A percentile compares a stretch with the other conserved stretches of the same genome.
Evolutionary conservation across 352 stramenopile species (phyloP).

Genomic region (Phytophthora multivora): DNA sequence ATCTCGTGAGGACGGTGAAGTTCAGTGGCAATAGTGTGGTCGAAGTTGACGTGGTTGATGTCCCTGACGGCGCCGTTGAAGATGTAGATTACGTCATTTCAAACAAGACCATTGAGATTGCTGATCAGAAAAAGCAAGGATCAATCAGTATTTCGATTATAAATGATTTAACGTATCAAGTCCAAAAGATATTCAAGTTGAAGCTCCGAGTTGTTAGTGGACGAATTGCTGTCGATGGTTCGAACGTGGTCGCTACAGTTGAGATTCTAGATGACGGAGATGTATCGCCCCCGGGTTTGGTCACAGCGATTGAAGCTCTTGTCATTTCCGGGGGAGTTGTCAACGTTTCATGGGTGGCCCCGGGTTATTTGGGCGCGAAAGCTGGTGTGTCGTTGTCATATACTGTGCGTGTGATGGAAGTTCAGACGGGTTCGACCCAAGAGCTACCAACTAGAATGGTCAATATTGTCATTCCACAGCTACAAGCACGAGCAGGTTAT

Average conservation of each 20-base stretch:
- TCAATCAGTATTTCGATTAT: slow-evolving; percentile 34
- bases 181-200: slow-evolving; percentile 44
- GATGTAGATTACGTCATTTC: slow-evolving; percentile 41
- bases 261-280: slow-evolving; percentile 64
- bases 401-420: slow-evolving; percentile 24
- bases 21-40: slow-evolving; percentile 37
- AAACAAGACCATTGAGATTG: slow-evolving; percentile 15
- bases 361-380: slow-evolving; percentile 38
- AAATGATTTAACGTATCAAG: slow-evolving; percentile 54
- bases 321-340: slow-evolving; percentile 38
- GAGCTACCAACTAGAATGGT: slow-evolving; percentile 21
- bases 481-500: slow-evolving; percentile 40
- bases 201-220: slow-evolving; percentile 30
- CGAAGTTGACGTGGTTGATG: slow-evolving; percentile 22
- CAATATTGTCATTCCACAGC: slow-evolving; percentile 22
- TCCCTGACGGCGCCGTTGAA: slow-evolving; percentile 11
- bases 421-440: slow-evolving; percentile 2
- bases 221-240: slow-evolving; percentile 25
- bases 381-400: slow-evolving; percentile 40
- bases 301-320: slow-evolving; percentile 15
- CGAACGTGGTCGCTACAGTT: slow-evolving; percentile 16
- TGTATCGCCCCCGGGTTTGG: slow-evolving; percentile 38
- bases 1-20: slow-evolving; percentile 25
- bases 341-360: slow-evolving; percentile 34
- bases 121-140: slow-evolving; percentile 24